phyloP scores from a whole-genome alignment of 2,329 filamentous ascomycete species.

The Epichloe sylvatica region DNA sequence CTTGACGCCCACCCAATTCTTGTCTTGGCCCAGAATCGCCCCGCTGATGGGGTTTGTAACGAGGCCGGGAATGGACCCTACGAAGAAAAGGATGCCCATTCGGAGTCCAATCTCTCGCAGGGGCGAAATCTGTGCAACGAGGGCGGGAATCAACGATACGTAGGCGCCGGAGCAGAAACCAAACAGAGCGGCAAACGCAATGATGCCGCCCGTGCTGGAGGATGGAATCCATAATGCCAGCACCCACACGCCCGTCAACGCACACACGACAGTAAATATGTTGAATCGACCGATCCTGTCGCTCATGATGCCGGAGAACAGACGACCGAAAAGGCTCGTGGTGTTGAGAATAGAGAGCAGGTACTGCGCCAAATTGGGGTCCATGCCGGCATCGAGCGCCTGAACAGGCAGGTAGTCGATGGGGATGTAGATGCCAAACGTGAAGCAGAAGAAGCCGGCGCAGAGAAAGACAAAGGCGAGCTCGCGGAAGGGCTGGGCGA shows the following conservation, averaged over 20 bases:
- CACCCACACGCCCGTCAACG: conserved; percentile 1
- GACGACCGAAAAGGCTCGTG: conserved; percentile 23
- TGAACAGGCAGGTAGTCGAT: conserved; percentile 16
- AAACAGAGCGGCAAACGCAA: conserved; percentile 27
- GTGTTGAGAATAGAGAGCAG: conserved; percentile 26
- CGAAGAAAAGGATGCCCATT: conserved; percentile 30
- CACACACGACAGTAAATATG: conserved; percentile 28
- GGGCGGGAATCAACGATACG: conserved; percentile 22
- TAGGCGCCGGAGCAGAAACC: conserved; percentile 30
- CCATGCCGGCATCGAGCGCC: conserved; percentile 11
- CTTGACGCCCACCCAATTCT: conserved; percentile 23
- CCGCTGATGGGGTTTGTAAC: conserved; percentile 44
- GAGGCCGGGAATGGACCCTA: conserved; percentile 42
- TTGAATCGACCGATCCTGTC: conserved; percentile 27
- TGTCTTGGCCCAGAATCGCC: conserved; percentile 19
- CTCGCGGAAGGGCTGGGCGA: conserved; percentile 19
- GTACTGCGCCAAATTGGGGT: conserved; percentile 17
- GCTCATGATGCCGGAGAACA: conserved; percentile 19
- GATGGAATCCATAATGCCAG: conserved; percentile 2
- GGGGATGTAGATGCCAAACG: conserved; percentile 20
- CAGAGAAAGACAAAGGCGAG: conserved; percentile 14
- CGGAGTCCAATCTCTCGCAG: conserved; percentile 17
- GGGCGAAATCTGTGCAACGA: conserved; percentile 33
- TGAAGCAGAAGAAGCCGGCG: conserved; percentile 17
- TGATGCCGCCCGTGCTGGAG: conserved; percentile 21